Percentiles rank a stretch among this genome's conserved stretches.
Conservation (phyloP, 208 protist species). For the Acanthamoeba healyi region DNA sequence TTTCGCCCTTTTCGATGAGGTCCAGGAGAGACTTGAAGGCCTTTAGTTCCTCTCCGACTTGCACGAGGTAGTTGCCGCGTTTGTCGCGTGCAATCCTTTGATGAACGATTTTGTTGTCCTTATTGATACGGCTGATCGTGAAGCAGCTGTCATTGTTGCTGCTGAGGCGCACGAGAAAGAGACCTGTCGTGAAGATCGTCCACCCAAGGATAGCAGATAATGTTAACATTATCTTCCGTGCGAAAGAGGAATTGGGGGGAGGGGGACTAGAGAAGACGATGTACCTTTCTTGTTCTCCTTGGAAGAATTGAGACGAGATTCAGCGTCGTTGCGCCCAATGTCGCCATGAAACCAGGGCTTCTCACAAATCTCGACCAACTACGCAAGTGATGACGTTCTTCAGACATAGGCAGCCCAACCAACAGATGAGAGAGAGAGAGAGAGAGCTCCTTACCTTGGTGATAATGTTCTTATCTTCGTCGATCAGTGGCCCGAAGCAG, state of each 20-base stretch:
- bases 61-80: slow-evolving; percentile 15
- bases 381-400: not conserved
- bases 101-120: slow-evolving; percentile 51
- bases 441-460: not conserved
- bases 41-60: slow-evolving; percentile 1
- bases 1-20: not conserved
- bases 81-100: slow-evolving; percentile 31
- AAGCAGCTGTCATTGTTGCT: slow-evolving; percentile 65
- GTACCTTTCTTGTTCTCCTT: slow-evolving; percentile 64
- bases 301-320: not conserved
- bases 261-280: not conserved
- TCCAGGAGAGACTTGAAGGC: slow-evolving; percentile 25
- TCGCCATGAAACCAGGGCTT: slow-evolving; percentile 50
- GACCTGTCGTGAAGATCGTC: too few relatives aligned
- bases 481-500: slow-evolving; percentile 51
- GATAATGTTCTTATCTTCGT: slow-evolving; percentile 62
- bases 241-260: not conserved
- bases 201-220: too few relatives aligned
- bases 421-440: not conserved
- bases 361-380: slow-evolving; percentile 61
- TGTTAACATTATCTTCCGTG: not conserved
- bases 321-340: not conserved
- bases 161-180: slow-evolving; percentile 34
- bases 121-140: slow-evolving; percentile 39
- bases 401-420: not conserved